Percentiles rank a stretch among this genome's conserved stretches.
These are phyloP conservation scores for Gossypium arboreum DNA, from an alignment of 345 rosid genomes.

Conservation along the genomic window DNA sequence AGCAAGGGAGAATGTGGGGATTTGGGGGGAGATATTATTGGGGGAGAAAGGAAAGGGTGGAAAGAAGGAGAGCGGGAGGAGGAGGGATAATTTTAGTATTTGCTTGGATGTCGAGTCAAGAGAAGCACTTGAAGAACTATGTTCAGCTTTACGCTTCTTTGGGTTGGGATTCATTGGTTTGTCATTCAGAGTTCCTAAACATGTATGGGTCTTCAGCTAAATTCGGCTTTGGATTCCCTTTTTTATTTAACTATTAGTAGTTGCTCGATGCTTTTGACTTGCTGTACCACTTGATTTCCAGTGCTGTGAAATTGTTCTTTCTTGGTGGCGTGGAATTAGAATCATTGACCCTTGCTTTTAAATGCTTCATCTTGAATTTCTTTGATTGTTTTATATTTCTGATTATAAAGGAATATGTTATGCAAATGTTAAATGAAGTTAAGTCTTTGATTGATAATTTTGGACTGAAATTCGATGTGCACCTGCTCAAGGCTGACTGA, in stretches of 20 bases:
- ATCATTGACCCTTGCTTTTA: background rate
- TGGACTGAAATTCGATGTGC: slow-evolving; percentile 7
- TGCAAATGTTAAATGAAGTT: background rate
- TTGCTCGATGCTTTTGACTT: slow-evolving; percentile 3
- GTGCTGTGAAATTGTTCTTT: background rate
- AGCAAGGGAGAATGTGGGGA: slow-evolving; percentile 57
- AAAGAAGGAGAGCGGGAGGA: slow-evolving; percentile 42
- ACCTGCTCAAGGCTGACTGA: background rate
- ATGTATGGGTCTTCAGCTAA: slow-evolving; percentile 35
- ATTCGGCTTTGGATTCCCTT: background rate
- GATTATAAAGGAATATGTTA: background rate
- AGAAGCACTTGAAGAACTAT: slow-evolving; percentile 60
- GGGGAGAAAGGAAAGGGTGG: slow-evolving; percentile 45
- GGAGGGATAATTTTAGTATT: slow-evolving; percentile 71
- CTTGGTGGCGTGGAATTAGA: background rate
- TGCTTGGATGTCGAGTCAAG: slow-evolving; percentile 89
- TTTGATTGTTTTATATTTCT: background rate
- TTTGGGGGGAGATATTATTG: slow-evolving; percentile 76
- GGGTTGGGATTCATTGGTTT: slow-evolving; percentile 72
- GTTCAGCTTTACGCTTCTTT: slow-evolving; percentile 63
- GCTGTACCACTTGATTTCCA: background rate
- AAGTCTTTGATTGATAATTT: background rate
- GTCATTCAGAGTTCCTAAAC: slow-evolving; percentile 83
- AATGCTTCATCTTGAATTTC: background rate
- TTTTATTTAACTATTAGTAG: background rate